phyloP scores from a whole-genome alignment of 129 eudicot species.

The Lactuca saligna region DNA sequence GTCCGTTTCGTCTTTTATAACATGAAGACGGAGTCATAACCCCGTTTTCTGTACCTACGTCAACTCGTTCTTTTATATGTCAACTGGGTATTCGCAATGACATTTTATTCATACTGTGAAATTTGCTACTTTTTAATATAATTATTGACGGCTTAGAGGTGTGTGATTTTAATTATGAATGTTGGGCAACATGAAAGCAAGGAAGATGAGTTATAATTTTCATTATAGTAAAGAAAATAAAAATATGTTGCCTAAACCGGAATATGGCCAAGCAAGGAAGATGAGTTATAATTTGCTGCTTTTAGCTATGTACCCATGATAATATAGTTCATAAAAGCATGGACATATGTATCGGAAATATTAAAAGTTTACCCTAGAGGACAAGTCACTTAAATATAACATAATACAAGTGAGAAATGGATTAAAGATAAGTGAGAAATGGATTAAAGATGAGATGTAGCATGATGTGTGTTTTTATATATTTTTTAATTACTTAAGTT shows the following conservation, averaged over 20 bases:
- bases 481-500: no score
- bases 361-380: no score
- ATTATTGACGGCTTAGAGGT: not conserved
- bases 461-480: no score
- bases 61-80: not conserved
- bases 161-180: not conserved
- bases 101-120: not conserved
- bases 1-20: slow-evolving; percentile 31
- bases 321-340: no score
- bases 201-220: not conserved
- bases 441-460: no score
- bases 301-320: no score
- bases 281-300: no score
- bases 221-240: not conserved
- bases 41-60: slow-evolving; percentile 14
- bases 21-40: slow-evolving; percentile 19
- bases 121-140: not conserved
- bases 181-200: not conserved
- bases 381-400: no score
- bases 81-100: not conserved
- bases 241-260: not conserved
- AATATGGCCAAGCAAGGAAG: not conserved
- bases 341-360: no score
- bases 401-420: no score
- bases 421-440: no score